phyloP scores from a whole-genome alignment of 2,329 filamentous ascomycete species.

The Verticillium dahliae region DNA sequence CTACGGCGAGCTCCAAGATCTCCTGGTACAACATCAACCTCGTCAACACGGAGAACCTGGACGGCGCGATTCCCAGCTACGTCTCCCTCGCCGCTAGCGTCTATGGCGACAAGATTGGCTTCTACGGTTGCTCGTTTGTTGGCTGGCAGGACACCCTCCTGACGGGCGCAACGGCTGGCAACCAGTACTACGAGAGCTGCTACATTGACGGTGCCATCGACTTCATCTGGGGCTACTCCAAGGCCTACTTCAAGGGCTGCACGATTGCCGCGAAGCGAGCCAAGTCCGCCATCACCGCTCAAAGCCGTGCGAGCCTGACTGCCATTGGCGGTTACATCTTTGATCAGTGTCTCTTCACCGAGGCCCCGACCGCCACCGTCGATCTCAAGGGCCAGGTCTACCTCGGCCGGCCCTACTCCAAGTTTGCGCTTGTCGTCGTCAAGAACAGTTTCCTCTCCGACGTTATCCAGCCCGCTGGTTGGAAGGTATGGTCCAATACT shows the following conservation, averaged over 20 bases:
- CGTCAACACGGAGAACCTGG: slow-evolving; percentile 21
- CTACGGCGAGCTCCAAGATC: slow-evolving; percentile 32
- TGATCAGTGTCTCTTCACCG: slow-evolving; percentile 38
- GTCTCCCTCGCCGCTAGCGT: slow-evolving; percentile 40
- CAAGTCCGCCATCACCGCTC: slow-evolving; percentile 32
- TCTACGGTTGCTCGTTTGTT: slow-evolving; percentile 36
- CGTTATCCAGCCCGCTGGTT: slow-evolving; percentile 46
- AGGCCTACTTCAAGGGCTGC: slow-evolving; percentile 21
- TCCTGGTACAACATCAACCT: slow-evolving; percentile 56
- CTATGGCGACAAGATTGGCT: slow-evolving; percentile 31
- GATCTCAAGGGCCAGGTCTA: slow-evolving; percentile 28
- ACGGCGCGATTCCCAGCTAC: slow-evolving; percentile 18
- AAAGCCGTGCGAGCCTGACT: slow-evolving; percentile 30
- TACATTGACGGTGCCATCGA: slow-evolving; percentile 41
- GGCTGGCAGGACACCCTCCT: slow-evolving; percentile 45
- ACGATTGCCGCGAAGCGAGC: slow-evolving; percentile 18
- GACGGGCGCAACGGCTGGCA: slow-evolving; percentile 27
- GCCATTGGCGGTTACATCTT: slow-evolving; percentile 35
- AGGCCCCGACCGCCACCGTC: slow-evolving; percentile 31
- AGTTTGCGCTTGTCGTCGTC: slow-evolving; percentile 44
- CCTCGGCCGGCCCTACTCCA: slow-evolving; percentile 46
- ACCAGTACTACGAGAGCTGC: slow-evolving; percentile 37
- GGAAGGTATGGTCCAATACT: slow-evolving; percentile 35
- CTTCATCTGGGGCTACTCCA: slow-evolving; percentile 31
- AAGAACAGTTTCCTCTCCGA: slow-evolving; percentile 37